These are phyloP conservation scores for Botrytis porri DNA, from an alignment of 2,329 filamentous ascomycete genomes.

Conservation along the genomic window DNA sequence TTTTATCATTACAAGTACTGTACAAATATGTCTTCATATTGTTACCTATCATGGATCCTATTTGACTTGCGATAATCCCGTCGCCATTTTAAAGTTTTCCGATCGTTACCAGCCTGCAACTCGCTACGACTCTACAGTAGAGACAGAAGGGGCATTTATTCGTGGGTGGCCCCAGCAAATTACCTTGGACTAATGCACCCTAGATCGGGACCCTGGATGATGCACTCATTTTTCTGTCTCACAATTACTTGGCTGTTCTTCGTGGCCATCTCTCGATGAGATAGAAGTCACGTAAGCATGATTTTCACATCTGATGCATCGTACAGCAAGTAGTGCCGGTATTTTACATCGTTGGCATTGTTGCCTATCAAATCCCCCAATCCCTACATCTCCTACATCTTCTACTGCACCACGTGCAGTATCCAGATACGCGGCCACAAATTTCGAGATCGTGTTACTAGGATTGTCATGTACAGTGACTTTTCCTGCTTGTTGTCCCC, in stretches of 20 bases:
- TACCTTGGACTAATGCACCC: slow-evolving; percentile 4
- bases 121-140: neutral
- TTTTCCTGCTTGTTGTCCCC: slow-evolving; percentile 4
- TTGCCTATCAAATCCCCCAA: slow-evolving; percentile 7
- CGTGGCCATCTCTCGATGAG: slow-evolving; percentile 14
- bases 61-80: neutral
- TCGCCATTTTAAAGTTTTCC: slow-evolving; percentile 2
- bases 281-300: slow-evolving; percentile 16
- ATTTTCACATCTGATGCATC: slow-evolving; percentile 12
- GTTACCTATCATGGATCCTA: neutral
- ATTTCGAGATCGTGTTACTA: slow-evolving; percentile 15
- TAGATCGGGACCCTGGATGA: slow-evolving; percentile 15
- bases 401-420: slow-evolving; percentile 16
- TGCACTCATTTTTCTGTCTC: neutral
- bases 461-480: neutral
- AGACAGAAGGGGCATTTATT: neutral
- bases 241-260: slow-evolving; percentile 17
- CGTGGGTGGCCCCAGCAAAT: neutral
- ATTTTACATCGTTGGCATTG: neutral
- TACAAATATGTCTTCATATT: neutral
- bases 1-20: neutral
- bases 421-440: slow-evolving; percentile 21
- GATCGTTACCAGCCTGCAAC: neutral
- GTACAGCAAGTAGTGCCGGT: slow-evolving; percentile 9
- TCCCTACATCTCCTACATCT: neutral